phyloP scores from a whole-genome alignment of 352 stramenopile genomes.

The Phytopythium vexans region DNA sequence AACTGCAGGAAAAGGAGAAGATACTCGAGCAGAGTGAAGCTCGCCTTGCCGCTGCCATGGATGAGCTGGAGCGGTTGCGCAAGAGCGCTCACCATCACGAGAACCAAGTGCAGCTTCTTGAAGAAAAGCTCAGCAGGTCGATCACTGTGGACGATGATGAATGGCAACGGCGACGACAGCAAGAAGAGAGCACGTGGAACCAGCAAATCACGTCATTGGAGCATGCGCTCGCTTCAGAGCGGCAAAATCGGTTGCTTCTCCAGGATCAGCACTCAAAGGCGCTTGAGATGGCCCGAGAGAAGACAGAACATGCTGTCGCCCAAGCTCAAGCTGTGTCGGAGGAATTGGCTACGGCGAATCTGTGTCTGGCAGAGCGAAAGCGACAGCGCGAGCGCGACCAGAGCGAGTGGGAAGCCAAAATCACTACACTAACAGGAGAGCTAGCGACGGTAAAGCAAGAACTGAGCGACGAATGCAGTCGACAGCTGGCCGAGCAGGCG shows the following conservation, averaged over 20 bases:
- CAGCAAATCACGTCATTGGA: conserved; percentile 53
- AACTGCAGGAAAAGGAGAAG: neutral
- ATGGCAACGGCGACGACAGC: conserved; percentile 24
- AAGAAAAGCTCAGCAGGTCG: conserved; percentile 46
- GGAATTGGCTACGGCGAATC: conserved; percentile 66
- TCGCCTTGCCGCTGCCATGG: conserved; percentile 8
- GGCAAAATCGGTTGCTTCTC: conserved; percentile 32
- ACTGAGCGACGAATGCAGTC: neutral
- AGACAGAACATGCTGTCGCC: conserved; percentile 30
- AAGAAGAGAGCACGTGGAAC: conserved; percentile 60
- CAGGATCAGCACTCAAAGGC: conserved; percentile 35
- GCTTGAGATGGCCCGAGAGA: conserved; percentile 40
- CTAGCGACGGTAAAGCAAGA: neutral
- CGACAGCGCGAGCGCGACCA: conserved; percentile 34
- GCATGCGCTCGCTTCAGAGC: conserved; percentile 40
- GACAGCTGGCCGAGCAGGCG: too few species aligned
- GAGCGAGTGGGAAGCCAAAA: neutral
- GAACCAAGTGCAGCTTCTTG: conserved; percentile 42
- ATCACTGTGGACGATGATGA: conserved; percentile 53
- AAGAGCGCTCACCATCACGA: conserved; percentile 29
- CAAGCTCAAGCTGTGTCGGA: conserved; percentile 35
- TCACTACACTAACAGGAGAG: neutral
- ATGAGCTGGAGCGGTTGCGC: conserved; percentile 35
- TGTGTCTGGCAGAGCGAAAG: conserved; percentile 71
- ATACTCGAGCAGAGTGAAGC: conserved; percentile 25